Conservation (phyloP, 2,329 filamentous ascomycete genomes). For the Beauveria pseudobassiana region DNA sequence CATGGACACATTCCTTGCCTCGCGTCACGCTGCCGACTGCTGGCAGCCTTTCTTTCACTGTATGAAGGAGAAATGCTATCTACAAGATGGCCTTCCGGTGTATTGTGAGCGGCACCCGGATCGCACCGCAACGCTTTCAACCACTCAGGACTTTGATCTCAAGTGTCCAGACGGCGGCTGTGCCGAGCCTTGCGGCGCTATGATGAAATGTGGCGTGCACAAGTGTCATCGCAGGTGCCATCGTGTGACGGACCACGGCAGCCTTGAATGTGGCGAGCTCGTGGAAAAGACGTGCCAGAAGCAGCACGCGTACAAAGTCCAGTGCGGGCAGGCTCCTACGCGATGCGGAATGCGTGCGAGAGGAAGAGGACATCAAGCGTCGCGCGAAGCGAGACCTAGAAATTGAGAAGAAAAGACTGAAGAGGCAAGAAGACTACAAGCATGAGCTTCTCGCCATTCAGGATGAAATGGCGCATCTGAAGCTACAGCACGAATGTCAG, state of each 20-base stretch:
- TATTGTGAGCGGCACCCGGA: conserved; percentile 53
- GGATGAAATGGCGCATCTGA: conserved; percentile 44
- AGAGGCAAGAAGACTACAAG: conserved; percentile 37
- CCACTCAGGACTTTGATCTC: conserved; percentile 50
- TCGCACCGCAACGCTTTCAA: conserved; percentile 36
- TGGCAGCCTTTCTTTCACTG: conserved; percentile 54
- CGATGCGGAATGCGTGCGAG: conserved; percentile 46
- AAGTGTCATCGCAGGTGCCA: conserved; percentile 56
- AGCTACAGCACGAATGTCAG: conserved; percentile 34
- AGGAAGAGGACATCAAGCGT: conserved; percentile 38
- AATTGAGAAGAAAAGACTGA: conserved; percentile 41
- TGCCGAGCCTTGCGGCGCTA: conserved; percentile 43
- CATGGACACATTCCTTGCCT: conserved; percentile 55
- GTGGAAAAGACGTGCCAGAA: conserved; percentile 41
- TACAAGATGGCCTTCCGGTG: conserved; percentile 55
- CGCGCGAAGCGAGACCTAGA: conserved; percentile 38
- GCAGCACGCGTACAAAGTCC: conserved; percentile 39
- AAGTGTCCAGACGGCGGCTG: conserved; percentile 66
- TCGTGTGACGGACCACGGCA: conserved; percentile 49
- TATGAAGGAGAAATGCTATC: conserved; percentile 40
- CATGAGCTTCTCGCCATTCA: conserved; percentile 39
- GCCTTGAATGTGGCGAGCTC: conserved; percentile 26
- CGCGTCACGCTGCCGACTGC: conserved; percentile 30
- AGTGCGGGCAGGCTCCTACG: conserved; percentile 35
- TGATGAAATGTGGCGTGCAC: conserved; percentile 52